Evolutionary conservation across 1,284 basidiomycete genomes (phyloP).

Genomic region (Amylostereum chailletii): DNA sequence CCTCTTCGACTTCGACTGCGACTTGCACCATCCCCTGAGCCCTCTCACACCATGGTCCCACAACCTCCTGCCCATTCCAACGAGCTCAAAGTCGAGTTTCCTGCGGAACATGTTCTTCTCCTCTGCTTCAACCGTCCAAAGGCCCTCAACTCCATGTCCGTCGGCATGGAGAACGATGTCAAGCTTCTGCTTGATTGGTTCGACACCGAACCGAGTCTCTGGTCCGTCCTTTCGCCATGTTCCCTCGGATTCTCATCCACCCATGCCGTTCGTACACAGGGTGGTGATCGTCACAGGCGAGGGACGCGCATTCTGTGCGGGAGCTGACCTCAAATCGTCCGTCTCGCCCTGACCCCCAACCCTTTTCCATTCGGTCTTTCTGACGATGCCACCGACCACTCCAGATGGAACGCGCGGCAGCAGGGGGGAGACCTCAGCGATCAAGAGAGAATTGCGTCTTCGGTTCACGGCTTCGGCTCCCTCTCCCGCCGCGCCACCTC

Average conservation of each 20-base stretch:
- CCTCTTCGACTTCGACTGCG: not conserved
- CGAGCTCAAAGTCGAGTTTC: slow-evolving; percentile 51
- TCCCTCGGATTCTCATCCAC: not conserved
- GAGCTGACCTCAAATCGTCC: slow-evolving; percentile 69
- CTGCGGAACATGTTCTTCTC: slow-evolving; percentile 58
- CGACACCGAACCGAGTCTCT: slow-evolving; percentile 62
- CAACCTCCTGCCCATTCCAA: slow-evolving; percentile 42
- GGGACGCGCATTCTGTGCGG: slow-evolving; percentile 75
- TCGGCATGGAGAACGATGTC: slow-evolving; percentile 50
- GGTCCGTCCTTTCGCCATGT: slow-evolving; percentile 36
- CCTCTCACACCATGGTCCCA: not conserved
- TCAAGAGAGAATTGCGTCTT: slow-evolving; percentile 29
- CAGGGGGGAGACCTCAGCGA: slow-evolving; percentile 32
- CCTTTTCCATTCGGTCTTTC: too few species aligned
- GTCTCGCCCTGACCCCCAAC: slow-evolving; percentile 20
- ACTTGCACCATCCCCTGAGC: not conserved
- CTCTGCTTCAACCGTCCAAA: slow-evolving; percentile 71
- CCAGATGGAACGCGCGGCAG: slow-evolving; percentile 46
- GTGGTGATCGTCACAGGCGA: slow-evolving; percentile 71
- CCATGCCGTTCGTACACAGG: slow-evolving; percentile 33
- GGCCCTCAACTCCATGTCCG: slow-evolving; percentile 67
- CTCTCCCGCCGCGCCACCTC: slow-evolving; percentile 58
- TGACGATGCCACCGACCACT: slow-evolving; percentile 3
- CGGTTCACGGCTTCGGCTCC: slow-evolving; percentile 66
- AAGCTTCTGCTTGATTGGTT: slow-evolving; percentile 64